Conservation (phyloP, 345 rosid genomes). For the Leavenworthia alabamica region DNA sequence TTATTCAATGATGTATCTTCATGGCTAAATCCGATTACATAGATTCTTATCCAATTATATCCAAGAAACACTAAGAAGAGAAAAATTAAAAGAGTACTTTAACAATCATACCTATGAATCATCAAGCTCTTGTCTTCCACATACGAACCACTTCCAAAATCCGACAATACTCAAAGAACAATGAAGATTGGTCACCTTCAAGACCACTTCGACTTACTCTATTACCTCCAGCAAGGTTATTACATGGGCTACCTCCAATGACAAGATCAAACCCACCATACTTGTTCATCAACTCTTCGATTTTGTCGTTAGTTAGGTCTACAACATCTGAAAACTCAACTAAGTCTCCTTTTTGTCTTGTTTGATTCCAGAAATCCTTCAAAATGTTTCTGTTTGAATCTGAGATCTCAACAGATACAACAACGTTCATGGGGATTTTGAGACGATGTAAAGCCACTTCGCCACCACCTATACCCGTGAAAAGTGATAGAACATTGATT, state of each 20-base stretch:
- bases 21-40: background rate
- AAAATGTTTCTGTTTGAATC: no score
- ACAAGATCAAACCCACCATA: conserved; percentile 83
- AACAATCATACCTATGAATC: no score
- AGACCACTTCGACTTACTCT: conserved; percentile 66
- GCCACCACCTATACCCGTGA: conserved; percentile 93
- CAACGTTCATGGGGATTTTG: no score
- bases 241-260: conserved; percentile 91
- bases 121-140: conserved; percentile 1
- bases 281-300: conserved; percentile 42
- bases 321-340: conserved; percentile 50
- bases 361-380: no score
- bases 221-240: conserved; percentile 86
- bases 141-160: conserved; percentile 50
- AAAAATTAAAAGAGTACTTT: no score
- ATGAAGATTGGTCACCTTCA: conserved; percentile 71
- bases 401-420: no score
- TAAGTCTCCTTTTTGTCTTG: conserved; percentile 70
- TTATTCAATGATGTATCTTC: no score
- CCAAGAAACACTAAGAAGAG: background rate
- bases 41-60: background rate
- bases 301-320: conserved; percentile 33
- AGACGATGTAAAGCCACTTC: conserved; percentile 90
- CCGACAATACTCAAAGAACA: conserved; percentile 66
- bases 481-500: conserved; percentile 67